phyloP scores from a whole-genome alignment of 306 rosid species.

The Elaeagnus macrophylla region DNA sequence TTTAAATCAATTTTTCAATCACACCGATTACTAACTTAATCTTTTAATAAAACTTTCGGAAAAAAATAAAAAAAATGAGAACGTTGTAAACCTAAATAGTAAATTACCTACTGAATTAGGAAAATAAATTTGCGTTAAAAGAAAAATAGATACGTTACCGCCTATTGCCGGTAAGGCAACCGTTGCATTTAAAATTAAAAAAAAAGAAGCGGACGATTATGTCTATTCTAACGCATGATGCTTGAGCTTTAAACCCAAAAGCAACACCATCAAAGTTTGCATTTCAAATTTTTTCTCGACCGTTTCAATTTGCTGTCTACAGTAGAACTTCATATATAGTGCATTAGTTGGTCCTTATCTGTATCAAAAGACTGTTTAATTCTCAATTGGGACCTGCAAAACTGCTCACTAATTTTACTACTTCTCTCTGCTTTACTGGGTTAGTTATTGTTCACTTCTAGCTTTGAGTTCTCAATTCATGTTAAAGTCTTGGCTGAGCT shows the following conservation, averaged over 20 bases:
- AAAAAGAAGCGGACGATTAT: slow-evolving; percentile 7
- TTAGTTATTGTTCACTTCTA: no score
- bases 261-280: background rate
- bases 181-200: slow-evolving; percentile 20
- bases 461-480: no score
- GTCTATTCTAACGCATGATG: background rate
- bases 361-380: background rate
- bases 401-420: no score
- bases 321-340: background rate
- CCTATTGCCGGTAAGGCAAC: slow-evolving; percentile 6
- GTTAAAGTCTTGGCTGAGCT: no score
- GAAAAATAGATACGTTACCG: background rate
- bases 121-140: no score
- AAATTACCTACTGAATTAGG: no score
- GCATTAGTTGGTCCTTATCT: background rate
- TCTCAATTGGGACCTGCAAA: background rate
- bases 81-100: no score
- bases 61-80: no score
- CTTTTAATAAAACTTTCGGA: no score
- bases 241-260: background rate
- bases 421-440: no score
- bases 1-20: no score
- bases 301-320: background rate
- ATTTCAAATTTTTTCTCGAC: slow-evolving; percentile 12
- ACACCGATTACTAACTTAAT: no score